Percentiles rank a stretch among this genome's conserved stretches.
phyloP scores from a whole-genome alignment of 2,329 filamentous ascomycete genomes.

The Botryotinia calthae region DNA sequence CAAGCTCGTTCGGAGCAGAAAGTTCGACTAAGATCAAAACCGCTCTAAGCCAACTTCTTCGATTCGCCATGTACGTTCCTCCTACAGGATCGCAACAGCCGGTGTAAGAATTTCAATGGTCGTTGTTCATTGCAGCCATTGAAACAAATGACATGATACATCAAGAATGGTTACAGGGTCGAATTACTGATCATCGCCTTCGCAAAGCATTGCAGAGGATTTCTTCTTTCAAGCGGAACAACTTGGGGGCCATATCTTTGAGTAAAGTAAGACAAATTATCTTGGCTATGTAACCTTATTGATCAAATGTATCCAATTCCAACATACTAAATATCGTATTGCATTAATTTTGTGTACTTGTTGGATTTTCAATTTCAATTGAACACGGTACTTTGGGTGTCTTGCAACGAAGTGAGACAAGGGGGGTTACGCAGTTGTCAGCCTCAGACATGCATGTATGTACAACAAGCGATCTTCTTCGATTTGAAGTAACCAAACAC shows the following conservation, averaged over 20 bases:
- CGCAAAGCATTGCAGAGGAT: not conserved
- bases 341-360: not conserved
- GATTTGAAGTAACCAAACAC: not conserved
- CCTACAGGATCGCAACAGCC: constrained; percentile 13
- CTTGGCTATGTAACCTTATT: not conserved
- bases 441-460: not conserved
- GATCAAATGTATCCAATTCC: not conserved
- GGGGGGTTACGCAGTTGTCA: not conserved
- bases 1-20: constrained; percentile 10
- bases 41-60: constrained; percentile 13
- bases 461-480: not conserved
- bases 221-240: not conserved
- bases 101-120: constrained; percentile 27
- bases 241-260: not conserved
- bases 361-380: not conserved
- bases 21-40: not conserved
- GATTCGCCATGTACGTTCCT: constrained; percentile 16
- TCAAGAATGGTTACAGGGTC: constrained; percentile 23
- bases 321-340: too few species aligned
- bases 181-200: not conserved
- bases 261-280: not conserved
- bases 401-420: not conserved
- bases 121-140: constrained; percentile 24
- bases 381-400: not conserved
- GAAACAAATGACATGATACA: constrained; percentile 26